These are phyloP conservation scores for Allantophomopsis cytisporea DNA, from an alignment of 2,329 filamentous ascomycete genomes.

Conservation along the genomic window DNA sequence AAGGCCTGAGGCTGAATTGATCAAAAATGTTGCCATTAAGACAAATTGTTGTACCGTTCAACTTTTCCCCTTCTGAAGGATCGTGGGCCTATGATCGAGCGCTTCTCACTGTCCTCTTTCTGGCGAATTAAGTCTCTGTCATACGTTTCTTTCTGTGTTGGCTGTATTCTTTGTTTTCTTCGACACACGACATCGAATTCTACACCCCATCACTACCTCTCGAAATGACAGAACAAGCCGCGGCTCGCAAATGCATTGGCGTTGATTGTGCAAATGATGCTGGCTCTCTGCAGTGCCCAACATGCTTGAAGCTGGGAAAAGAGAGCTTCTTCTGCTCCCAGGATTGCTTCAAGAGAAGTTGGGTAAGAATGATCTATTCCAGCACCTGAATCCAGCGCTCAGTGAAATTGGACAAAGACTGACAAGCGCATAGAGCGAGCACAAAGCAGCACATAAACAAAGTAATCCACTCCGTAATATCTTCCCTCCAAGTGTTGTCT, in stretches of 20 bases:
- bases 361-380: constrained; percentile 46
- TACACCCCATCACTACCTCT: neutral
- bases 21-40: too few relatives aligned
- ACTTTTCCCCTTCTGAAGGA: too few relatives aligned
- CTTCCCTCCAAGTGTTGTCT: constrained; percentile 67
- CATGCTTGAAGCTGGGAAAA: constrained; percentile 78
- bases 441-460: constrained; percentile 79
- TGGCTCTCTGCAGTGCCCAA: constrained; percentile 80
- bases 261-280: constrained; percentile 79
- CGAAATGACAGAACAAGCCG: constrained; percentile 22
- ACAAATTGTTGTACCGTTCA: too few relatives aligned
- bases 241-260: constrained; percentile 63
- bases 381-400: neutral
- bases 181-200: neutral
- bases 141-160: neutral
- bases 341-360: constrained; percentile 97
- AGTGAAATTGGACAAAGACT: constrained; percentile 2
- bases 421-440: constrained; percentile 44
- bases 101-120: too few relatives aligned
- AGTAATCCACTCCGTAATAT: constrained; percentile 61
- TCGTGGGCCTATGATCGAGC: too few relatives aligned
- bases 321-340: constrained; percentile 96
- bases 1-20: too few relatives aligned
- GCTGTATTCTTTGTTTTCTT: neutral
- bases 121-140: too few relatives aligned